Evolutionary conservation across 495 filamentous ascomycete species (phyloP), one percentile per base, ranked within the genome.

Genomic region (Diplogelasinospora grovesii): DNA sequence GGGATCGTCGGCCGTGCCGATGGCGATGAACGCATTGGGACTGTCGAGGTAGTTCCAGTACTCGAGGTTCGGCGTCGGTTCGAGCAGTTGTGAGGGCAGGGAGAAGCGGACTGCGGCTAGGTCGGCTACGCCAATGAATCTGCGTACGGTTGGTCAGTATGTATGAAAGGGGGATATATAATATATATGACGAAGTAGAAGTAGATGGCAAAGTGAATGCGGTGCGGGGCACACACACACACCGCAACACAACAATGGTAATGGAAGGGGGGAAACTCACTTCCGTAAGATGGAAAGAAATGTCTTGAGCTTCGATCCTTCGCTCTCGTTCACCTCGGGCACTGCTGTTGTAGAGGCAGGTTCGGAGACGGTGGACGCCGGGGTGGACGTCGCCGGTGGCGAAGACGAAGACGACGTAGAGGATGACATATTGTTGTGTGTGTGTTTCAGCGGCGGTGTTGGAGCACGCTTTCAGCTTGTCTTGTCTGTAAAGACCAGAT

Each of bases 41-140:
- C 87, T 78, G 60, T 98, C 92, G 57, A 98, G 71, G 54, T 98
- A 98, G 50, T 92, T 89, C 92, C 92, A 98, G 65, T 98, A 98
- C 69, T 98, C 92, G 46, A 98, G 70, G 54, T 98, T 98, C 19
- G 92, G 92, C 3, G 84, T 89, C 13, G 92, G 92, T 58, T 98
- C 92, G 49, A 98, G 73, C 16, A 98, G 82, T 58, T 96, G 90
- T 20, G 92, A 86, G 2, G 92, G 92, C 18, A 98, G 74, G 1
- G 90, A 96, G 68, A 98, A 98, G 39, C 92, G 84, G 44, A 96
- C 89, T 29, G 87, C 78, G 15, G 92, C 92, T 47, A 98, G 90
- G 67, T 98, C 92, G 48, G 89, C 67, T 38, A 98, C 92, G 43
- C 92, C 92, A 54, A 95, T 85, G 57, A 95, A 96, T 53, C 86